Percentiles rank a stretch among this genome's conserved stretches.
phyloP scores from a whole-genome alignment of 495 filamentous ascomycete genomes.

The Xylaria grammica region DNA sequence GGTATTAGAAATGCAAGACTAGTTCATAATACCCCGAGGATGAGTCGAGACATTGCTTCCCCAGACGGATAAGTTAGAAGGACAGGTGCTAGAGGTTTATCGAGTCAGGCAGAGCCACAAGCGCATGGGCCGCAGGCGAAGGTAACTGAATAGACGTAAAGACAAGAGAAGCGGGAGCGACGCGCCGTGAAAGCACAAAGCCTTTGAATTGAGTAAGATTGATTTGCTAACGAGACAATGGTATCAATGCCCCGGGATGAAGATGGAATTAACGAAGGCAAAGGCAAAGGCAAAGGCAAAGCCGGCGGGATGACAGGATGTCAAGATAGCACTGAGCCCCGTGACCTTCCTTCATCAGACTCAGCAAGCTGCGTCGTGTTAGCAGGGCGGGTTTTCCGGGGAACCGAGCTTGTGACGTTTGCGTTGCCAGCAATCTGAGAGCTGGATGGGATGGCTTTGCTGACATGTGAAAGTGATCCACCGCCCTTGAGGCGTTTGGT shows the following conservation, averaged over 20 bases:
- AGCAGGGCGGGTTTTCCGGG: not conserved
- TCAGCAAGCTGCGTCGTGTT: too few relatives aligned
- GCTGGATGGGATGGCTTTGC: not conserved
- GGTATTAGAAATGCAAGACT: not conserved
- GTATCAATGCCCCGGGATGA: not conserved
- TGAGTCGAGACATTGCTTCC: slow-evolving; percentile 4
- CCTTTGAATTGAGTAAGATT: not conserved
- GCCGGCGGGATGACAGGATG: not conserved
- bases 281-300: too few relatives aligned
- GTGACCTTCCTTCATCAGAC: not conserved
- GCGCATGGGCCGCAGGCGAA: not conserved
- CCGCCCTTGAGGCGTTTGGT: not conserved
- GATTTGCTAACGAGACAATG: too few relatives aligned
- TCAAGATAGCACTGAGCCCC: not conserved
- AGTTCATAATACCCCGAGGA: not conserved
- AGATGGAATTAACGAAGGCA: not conserved
- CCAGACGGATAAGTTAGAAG: not conserved
- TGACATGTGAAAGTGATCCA: slow-evolving; percentile 27
- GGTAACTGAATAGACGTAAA: not conserved
- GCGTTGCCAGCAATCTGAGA: slow-evolving; percentile 2
- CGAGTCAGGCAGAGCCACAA: slow-evolving; percentile 19
- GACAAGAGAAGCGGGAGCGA: not conserved
- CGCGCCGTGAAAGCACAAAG: slow-evolving; percentile 8
- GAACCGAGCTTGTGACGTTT: slow-evolving; percentile 22
- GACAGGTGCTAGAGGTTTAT: not conserved